Evolutionary conservation across 2,329 filamentous ascomycete genomes (phyloP).

Genomic region (Curvularia eragrostidis): DNA sequence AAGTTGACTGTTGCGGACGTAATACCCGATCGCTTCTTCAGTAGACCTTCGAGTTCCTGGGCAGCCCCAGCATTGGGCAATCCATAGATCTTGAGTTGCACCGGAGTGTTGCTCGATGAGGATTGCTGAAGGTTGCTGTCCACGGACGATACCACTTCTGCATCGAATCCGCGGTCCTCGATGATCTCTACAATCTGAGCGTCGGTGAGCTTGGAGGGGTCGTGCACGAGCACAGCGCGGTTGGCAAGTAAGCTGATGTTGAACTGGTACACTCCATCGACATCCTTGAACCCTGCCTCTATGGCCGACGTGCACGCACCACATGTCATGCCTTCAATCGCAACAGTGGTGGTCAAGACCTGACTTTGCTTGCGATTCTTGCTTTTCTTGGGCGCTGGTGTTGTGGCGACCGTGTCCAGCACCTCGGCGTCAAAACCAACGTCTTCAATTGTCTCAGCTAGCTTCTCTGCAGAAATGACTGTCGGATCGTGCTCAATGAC

Average conservation of each 20-base stretch:
- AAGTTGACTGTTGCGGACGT: conserved; percentile 76
- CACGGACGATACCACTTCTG: conserved; percentile 78
- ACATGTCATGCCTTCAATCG: conserved; percentile 97
- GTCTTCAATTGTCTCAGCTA: conserved; percentile 67
- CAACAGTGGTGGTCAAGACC: conserved; percentile 77
- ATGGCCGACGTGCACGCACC: conserved; percentile 94
- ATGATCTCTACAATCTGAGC: conserved; percentile 82
- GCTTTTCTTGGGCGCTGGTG: conserved; percentile 41
- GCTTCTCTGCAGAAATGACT: conserved; percentile 59
- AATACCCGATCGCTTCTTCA: conserved; percentile 73
- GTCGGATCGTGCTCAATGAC: conserved; percentile 79
- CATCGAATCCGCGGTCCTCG: conserved; percentile 89
- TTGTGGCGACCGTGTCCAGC: conserved; percentile 69
- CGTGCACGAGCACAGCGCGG: conserved; percentile 85
- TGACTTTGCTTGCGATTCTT: conserved; percentile 52
- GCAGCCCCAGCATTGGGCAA: conserved; percentile 75
- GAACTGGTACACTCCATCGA: conserved; percentile 83
- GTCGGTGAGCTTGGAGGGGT: conserved; percentile 71
- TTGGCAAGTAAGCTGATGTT: conserved; percentile 95
- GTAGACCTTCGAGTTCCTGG: conserved; percentile 70
- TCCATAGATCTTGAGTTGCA: conserved; percentile 86
- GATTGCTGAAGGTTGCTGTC: conserved; percentile 62
- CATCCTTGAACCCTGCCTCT: conserved; percentile 77
- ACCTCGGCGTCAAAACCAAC: conserved; percentile 83
- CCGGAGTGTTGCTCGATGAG: conserved; percentile 63